Conservation (phyloP, 176 grass and related monocot genomes). For the Aegilops umbellulata region DNA sequence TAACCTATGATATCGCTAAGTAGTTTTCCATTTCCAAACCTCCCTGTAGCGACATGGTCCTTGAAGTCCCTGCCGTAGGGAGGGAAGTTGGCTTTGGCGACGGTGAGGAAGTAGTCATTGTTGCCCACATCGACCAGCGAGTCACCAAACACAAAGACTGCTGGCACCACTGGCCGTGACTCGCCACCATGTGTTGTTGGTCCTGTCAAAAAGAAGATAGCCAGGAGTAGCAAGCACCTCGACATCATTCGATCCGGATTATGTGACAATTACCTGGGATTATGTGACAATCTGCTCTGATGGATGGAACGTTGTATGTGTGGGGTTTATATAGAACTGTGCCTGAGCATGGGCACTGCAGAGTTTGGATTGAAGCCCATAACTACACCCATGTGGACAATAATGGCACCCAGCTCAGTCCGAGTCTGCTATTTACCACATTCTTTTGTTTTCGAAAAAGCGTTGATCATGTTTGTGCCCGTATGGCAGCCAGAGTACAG, state of each 20-base stretch:
- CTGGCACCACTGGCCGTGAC: slow-evolving; percentile 67
- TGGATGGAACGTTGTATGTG: no score
- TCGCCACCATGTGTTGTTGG: neutral
- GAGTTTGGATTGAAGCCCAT: no score
- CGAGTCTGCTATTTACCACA: no score
- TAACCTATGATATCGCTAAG: slow-evolving; percentile 75
- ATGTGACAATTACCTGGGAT: no score
- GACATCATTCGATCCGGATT: neutral
- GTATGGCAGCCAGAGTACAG: no score
- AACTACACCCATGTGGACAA: no score
- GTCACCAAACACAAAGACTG: slow-evolving; percentile 71
- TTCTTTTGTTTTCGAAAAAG: no score
- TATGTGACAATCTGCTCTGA: no score
- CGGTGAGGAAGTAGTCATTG: slow-evolving; percentile 75
- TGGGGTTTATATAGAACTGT: no score
- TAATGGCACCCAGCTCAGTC: no score
- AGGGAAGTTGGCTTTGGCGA: slow-evolving; percentile 66
- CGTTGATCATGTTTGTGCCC: no score
- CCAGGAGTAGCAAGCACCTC: slow-evolving; percentile 15
- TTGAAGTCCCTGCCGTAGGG: slow-evolving; percentile 87
- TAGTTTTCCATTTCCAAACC: slow-evolving; percentile 91
- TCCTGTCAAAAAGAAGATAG: slow-evolving; percentile 34
- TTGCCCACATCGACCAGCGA: slow-evolving; percentile 82
- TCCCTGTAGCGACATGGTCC: slow-evolving; percentile 59
- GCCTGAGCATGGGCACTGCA: no score